phyloP scores from a whole-genome alignment of 2,329 filamentous ascomycete species.

The Sporothrix dimorphospora region DNA sequence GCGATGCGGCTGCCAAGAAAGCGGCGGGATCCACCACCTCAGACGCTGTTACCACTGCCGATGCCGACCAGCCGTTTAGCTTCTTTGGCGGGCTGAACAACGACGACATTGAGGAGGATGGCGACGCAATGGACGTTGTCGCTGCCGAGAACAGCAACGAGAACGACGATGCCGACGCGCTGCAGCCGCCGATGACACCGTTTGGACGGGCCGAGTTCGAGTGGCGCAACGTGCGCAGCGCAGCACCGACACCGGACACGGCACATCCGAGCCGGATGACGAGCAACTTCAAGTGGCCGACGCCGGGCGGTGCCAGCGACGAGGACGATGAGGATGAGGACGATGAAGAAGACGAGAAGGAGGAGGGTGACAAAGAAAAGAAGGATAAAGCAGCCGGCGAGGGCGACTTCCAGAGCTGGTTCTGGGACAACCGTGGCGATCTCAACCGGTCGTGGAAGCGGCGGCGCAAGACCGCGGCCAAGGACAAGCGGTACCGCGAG shows the following conservation, averaged over 20 bases:
- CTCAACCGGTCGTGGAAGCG: conserved; percentile 69
- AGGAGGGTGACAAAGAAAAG: conserved; percentile 30
- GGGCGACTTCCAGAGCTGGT: conserved; percentile 67
- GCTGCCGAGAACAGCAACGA: conserved; percentile 48
- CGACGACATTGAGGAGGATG: conserved; percentile 46
- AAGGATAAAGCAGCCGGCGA: conserved; percentile 36
- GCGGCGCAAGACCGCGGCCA: conserved; percentile 63
- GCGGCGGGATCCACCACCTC: conserved; percentile 37
- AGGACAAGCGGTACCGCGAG: conserved; percentile 69
- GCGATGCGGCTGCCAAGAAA: background rate
- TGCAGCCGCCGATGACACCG: conserved; percentile 71
- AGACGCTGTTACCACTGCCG: conserved; percentile 30
- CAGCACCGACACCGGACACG: conserved; percentile 93
- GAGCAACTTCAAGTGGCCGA: conserved; percentile 59
- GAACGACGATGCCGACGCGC: conserved; percentile 36
- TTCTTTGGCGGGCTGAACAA: conserved; percentile 71
- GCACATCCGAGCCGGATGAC: conserved; percentile 66
- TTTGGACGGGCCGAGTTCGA: conserved; percentile 80
- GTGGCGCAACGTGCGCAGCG: conserved; percentile 75
- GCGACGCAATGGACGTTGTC: conserved; percentile 39
- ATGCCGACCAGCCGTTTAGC: conserved; percentile 58
- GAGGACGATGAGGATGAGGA: conserved; percentile 46
- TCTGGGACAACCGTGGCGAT: conserved; percentile 68
- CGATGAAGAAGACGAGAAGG: conserved; percentile 29
- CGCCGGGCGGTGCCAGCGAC: conserved; percentile 49